Evolutionary conservation across 306 rosid genomes (phyloP), one percentile per base, ranked within the genome.

Genomic region (Oemleria cerasiformis): DNA sequence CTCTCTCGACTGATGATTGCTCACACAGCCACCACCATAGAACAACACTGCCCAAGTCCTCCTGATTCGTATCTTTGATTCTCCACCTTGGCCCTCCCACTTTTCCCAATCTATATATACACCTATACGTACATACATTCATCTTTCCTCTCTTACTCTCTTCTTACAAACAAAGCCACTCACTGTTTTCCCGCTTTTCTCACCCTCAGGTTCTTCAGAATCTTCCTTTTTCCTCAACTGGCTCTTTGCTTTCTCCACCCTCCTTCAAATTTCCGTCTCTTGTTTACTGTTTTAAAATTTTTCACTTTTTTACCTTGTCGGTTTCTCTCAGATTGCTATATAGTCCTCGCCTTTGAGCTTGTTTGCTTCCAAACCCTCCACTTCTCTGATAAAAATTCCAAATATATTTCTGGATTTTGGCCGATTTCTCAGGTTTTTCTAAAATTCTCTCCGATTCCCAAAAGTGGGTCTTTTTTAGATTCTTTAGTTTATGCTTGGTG

Each of bases 371-470:
- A 36, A 61, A 61, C 20, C 23, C 43, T 72, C 13, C 34, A 6
- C 50, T 43, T 34, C n/a, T 48, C 47, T 43, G 45, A 51, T 76
- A 68, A 42, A 25, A 58, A 54, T 21, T 10, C 21, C 55, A 54
- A 53, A 69, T 44, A 0, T 15, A 25, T 17, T 39, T 17, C 50
- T 4, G 74, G 65, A 60, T 63, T 70, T 77, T 73, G 10, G 51
- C 60, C n/a, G 3, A 5, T 67, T 60, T 59, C 19, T 72, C 61
- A 2, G 3, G 53, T 21, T 73, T 78, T 83, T 73, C 78, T 75
- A 49, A 84, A 90, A 86, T 92, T 86, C 92, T 85, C 70, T 77
- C 71, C 87, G 96, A 90, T 86, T 88, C 96, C 60, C 81, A 85
- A 86, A 86, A 82, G 88, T 85, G 83, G 78, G 83, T 73, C 82